These are phyloP conservation scores for Epichloe elymi DNA, from an alignment of 2,329 filamentous ascomycete species.

Conservation along the genomic window DNA sequence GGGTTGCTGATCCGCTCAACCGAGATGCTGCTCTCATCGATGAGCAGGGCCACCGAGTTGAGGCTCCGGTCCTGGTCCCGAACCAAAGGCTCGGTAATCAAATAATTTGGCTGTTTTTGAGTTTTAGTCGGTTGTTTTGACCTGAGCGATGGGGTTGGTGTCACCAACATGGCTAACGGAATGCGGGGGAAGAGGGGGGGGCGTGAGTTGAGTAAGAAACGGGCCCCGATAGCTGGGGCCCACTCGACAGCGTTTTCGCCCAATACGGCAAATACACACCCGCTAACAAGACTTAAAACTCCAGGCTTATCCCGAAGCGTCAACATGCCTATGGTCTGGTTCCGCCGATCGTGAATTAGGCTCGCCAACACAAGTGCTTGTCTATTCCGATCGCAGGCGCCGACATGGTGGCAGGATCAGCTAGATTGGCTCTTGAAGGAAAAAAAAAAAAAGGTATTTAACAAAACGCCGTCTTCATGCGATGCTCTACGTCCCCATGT, in stretches of 20 bases:
- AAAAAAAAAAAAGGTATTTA: background rate
- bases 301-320: background rate
- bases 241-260: constrained; percentile 57
- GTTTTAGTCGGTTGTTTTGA: no score
- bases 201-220: no score
- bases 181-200: no score
- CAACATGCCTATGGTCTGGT: background rate
- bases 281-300: background rate
- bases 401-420: background rate
- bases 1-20: constrained; percentile 2
- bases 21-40: constrained; percentile 26
- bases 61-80: no score
- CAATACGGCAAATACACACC: constrained; percentile 32
- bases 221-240: constrained; percentile 32
- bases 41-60: constrained; percentile 29
- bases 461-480: background rate
- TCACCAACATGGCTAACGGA: no score
- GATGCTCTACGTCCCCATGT: no score
- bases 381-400: background rate
- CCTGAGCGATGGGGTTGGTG: no score
- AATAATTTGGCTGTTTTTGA: no score
- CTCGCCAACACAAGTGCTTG: background rate
- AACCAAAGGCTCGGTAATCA: no score
- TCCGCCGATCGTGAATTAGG: background rate
- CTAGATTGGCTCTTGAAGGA: background rate